Evolutionary conservation across 2,329 filamentous ascomycete species (phyloP), one percentile per base, ranked within the genome.

Genomic region (Cordyceps farinosa): DNA sequence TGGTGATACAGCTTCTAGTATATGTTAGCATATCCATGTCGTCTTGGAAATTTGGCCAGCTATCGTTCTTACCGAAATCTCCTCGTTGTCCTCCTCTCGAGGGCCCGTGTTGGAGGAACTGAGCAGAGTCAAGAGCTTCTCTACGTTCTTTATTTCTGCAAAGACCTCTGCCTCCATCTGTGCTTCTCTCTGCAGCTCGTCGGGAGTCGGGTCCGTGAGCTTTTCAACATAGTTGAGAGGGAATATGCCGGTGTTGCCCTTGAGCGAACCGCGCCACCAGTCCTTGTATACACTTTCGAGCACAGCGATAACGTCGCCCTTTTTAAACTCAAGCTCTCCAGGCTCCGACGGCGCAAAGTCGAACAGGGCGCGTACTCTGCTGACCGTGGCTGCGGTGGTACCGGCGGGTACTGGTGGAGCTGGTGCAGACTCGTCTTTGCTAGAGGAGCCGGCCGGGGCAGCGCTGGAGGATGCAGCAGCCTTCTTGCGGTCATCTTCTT

Each of bases 161-260:
- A 87, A 87, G 36, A 87, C 84, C 74, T 87, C 84, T 8, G 84
- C 82, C 77, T 99, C 95, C 89, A 97, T 98, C 74, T 97, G 91
- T 3, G 95, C 94, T 79, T 99, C 95, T 63, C 91, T 87, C 77
- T 97, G 92, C 68, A 99, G 77, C 81, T 99, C 95, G 69, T 98
- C 94, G 22, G 89, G 88, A 0, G 95, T 98, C 5, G 95, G 95
- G 72, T 99, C 95, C 62, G 93, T 88, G 67, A 99, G 81, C 77
- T 99, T 99, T 79, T 99, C 95, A 17, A 99, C 95, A 72, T 99
- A 99, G 79, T 99, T 99, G 67, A 99, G 84, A 7, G 95, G 95
- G 77, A 99, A 99, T 67, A 99, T 99, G 69, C 95, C 95, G 7
- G 92, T 97, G 76, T 97, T 92, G 27, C 95, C 95, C 73, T 93